These are phyloP conservation scores for Penicillium sumatraense DNA, from an alignment of 2,329 filamentous ascomycete species.

Conservation along the genomic window DNA sequence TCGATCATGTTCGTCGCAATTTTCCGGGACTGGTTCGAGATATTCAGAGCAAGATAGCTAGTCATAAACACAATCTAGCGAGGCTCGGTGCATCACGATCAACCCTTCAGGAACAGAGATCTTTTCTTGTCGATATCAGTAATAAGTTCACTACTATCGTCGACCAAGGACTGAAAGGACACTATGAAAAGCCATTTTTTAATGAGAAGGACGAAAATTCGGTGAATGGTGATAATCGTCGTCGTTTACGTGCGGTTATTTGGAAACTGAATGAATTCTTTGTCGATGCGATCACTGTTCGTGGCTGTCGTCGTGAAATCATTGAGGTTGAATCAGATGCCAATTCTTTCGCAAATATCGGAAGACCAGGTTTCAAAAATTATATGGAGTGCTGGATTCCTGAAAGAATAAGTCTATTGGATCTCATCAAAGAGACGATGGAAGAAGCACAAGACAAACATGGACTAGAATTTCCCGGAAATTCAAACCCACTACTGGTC, in stretches of 20 bases:
- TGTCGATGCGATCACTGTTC: conserved; percentile 26
- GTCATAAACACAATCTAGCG: conserved; percentile 34
- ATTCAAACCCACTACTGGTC: conserved; percentile 37
- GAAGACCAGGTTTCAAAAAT: background rate
- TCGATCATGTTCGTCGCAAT: conserved; percentile 32
- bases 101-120: conserved; percentile 30
- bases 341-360: background rate
- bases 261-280: conserved; percentile 33
- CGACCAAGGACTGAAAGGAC: conserved; percentile 45
- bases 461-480: conserved; percentile 42
- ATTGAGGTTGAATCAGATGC: background rate
- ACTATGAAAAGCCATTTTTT: conserved; percentile 49
- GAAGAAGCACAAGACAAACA: conserved; percentile 33
- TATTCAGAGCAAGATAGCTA: conserved; percentile 36
- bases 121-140: conserved; percentile 40
- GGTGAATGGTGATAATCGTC: conserved; percentile 17
- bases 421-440: conserved; percentile 23
- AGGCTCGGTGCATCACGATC: conserved; percentile 31
- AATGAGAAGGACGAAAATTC: conserved; percentile 22
- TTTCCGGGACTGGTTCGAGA: conserved; percentile 44
- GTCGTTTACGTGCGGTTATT: conserved; percentile 34
- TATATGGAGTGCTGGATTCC: conserved; percentile 21
- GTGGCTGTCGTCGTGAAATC: conserved; percentile 21
- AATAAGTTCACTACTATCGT: conserved; percentile 45
- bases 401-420: background rate